Evolutionary conservation across 345 rosid genomes (phyloP), one percentile per base, ranked within the genome.

Genomic region (Clausena lansium): DNA sequence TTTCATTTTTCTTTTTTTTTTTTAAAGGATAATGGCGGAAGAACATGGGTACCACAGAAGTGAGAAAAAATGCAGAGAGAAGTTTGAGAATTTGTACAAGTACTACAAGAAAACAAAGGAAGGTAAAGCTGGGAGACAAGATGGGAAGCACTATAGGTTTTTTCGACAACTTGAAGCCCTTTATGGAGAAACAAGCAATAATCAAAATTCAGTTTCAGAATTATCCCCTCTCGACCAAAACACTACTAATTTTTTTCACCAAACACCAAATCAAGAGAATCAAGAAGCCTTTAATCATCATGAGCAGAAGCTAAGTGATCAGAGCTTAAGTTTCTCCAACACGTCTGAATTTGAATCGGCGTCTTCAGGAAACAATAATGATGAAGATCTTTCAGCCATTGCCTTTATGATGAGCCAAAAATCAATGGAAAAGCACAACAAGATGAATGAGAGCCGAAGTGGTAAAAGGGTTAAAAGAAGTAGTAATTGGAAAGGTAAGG

Each of bases 41-140:
- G 92, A 87, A 79, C 81, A 86, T 75, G 91, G 92, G 30, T 89
- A 87, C 83, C 76, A 75, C 7, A 87, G 90, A 68, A 88, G 86
- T 76, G 92, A 88, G 39, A 88, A 88, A 80, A 88, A 88, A 85
- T 88, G 92, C 64, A 82, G 89, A 70, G 92, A 89, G 77, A 89
- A 87, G 80, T 89, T 89, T 68, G 92, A 89, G 81, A 89, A 89
- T 78, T 67, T 87, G 79, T 86, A 89, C 85, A 89, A 89, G 82
- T 89, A 89, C 71, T 87, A 89, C 81, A 89, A 89, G 87, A 89
- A 87, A 79, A 89, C 92, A 28, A 89, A 86, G 81, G 91, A 86
- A 70, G 91, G 91, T 36, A 89, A 87, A 79, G 84, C 89, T 35
- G 87, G 88, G 19, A 83, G 92, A 65, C 92, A 86, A 73, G 91